phyloP scores from a whole-genome alignment of 371 early-diverging fungal genomes.

The Mortierella sp. region DNA sequence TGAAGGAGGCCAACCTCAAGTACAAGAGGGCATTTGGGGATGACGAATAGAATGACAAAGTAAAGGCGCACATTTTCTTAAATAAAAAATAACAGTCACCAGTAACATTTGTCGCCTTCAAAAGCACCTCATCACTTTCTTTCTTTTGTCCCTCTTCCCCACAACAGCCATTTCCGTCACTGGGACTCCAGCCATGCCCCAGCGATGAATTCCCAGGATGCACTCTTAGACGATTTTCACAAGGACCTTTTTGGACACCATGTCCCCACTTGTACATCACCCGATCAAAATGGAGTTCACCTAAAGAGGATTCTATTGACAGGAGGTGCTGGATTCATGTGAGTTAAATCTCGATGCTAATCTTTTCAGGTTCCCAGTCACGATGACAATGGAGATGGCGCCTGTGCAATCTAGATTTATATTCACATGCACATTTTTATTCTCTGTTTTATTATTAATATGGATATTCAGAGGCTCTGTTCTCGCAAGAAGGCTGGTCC shows the following conservation, averaged over 20 bases:
- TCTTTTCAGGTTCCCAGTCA: not conserved
- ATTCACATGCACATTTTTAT: not conserved
- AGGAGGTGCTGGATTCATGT: conserved; percentile 94
- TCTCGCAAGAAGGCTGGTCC: conserved; percentile 73
- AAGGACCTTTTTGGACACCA: conserved; percentile 29
- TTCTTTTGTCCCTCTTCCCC: not conserved
- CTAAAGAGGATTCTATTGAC: conserved; percentile 81
- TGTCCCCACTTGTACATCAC: not conserved
- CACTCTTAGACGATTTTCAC: conserved; percentile 31
- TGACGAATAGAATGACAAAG: conserved; percentile 6
- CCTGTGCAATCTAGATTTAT: not conserved
- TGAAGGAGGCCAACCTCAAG: conserved; percentile 47
- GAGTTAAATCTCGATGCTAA: conserved; percentile 30
- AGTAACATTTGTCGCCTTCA: too few relatives aligned
- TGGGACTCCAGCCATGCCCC: conserved; percentile 28
- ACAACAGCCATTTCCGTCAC: not conserved
- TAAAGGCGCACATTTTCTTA: too few relatives aligned
- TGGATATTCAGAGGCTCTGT: conserved; percentile 62
- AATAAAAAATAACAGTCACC: too few relatives aligned
- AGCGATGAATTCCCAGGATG: conserved; percentile 45
- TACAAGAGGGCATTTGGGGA: conserved; percentile 41
- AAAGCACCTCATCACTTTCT: not conserved
- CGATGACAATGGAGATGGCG: too few relatives aligned
- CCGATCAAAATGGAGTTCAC: conserved; percentile 48
- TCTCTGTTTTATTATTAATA: not conserved